Evolutionary conservation across 2,329 filamentous ascomycete species (phyloP).

Genomic region (Lecanicillium sp.): DNA sequence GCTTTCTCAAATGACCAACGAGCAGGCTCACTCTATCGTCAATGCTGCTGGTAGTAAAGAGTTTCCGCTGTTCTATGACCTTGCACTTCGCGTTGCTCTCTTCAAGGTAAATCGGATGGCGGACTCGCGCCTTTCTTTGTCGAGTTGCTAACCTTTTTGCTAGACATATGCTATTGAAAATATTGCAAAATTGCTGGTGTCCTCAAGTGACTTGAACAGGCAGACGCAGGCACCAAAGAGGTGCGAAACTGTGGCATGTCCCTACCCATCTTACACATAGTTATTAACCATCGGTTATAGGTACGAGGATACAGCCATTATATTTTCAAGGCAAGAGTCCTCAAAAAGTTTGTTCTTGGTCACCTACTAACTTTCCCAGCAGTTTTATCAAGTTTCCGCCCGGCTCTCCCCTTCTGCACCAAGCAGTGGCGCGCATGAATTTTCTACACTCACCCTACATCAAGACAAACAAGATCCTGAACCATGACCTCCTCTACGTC

Average conservation of each 20-base stretch:
- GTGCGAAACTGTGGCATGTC: slow-evolving; percentile 14
- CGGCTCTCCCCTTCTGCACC: slow-evolving; percentile 20
- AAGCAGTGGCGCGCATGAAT: slow-evolving; percentile 30
- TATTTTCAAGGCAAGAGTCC: slow-evolving; percentile 26
- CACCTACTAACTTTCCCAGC: neutral
- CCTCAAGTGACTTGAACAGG: slow-evolving; percentile 26
- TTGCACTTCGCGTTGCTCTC: slow-evolving; percentile 29
- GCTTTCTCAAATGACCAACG: slow-evolving; percentile 29
- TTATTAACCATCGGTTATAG: slow-evolving; percentile 14
- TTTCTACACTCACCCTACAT: slow-evolving; percentile 29
- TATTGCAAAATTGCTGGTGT: slow-evolving; percentile 26
- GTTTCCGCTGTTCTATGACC: slow-evolving; percentile 29
- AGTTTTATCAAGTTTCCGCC: slow-evolving; percentile 23
- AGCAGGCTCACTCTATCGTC: slow-evolving; percentile 36
- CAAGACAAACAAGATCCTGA: slow-evolving; percentile 25
- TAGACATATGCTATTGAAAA: slow-evolving; percentile 32
- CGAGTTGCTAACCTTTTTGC: neutral
- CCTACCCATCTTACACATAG: too few relatives aligned
- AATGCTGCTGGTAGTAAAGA: slow-evolving; percentile 23
- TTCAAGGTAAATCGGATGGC: slow-evolving; percentile 23
- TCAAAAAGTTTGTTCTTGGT: neutral
- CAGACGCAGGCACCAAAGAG: slow-evolving; percentile 24
- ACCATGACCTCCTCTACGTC: slow-evolving; percentile 30
- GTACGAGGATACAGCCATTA: slow-evolving; percentile 31
- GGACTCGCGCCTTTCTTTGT: neutral